Conservation (phyloP, 345 rosid genomes). For the Populus simonii region DNA sequence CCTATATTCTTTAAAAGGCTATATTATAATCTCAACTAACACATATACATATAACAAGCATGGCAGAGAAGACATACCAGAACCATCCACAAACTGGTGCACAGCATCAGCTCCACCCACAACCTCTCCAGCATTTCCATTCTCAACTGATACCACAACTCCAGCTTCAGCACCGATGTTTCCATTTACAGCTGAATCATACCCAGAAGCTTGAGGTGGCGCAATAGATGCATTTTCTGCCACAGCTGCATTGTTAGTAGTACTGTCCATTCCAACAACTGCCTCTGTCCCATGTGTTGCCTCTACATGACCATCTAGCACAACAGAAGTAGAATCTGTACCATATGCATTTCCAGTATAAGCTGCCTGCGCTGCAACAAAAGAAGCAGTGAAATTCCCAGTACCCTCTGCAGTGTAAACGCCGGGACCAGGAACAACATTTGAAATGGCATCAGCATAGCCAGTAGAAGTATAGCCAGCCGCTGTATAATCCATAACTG, state of each 20-base stretch:
- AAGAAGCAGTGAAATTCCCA: conserved; percentile 33
- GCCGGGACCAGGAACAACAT: conserved; percentile 16
- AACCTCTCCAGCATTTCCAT: conserved; percentile 48
- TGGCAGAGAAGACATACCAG: conserved; percentile 50
- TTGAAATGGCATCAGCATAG: conserved; percentile 20
- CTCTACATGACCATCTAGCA: conserved; percentile 24
- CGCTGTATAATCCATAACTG: conserved; percentile 33
- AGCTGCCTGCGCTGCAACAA: conserved; percentile 24
- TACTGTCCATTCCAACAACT: conserved; percentile 14
- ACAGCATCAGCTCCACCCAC: conserved; percentile 35
- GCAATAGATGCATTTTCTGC: conserved; percentile 17
- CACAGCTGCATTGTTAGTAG: conserved; percentile 21
- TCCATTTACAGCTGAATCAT: conserved; percentile 57
- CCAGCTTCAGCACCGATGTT: conserved; percentile 34
- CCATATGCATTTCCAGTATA: conserved; percentile 20
- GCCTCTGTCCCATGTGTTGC: conserved; percentile 22
- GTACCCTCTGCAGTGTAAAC: conserved; percentile 31
- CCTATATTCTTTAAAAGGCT: neutral
- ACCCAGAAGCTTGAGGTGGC: conserved; percentile 28
- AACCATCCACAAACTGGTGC: conserved; percentile 44
- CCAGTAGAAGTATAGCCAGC: conserved; percentile 30
- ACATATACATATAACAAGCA: neutral
- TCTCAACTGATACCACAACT: conserved; percentile 42
- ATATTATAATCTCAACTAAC: neutral
- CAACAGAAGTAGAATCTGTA: conserved; percentile 18